Percentiles rank a stretch among this genome's conserved stretches.
Conservation (phyloP, 2,329 filamentous ascomycete species). For the Tolypocladium cylindrosporum region DNA sequence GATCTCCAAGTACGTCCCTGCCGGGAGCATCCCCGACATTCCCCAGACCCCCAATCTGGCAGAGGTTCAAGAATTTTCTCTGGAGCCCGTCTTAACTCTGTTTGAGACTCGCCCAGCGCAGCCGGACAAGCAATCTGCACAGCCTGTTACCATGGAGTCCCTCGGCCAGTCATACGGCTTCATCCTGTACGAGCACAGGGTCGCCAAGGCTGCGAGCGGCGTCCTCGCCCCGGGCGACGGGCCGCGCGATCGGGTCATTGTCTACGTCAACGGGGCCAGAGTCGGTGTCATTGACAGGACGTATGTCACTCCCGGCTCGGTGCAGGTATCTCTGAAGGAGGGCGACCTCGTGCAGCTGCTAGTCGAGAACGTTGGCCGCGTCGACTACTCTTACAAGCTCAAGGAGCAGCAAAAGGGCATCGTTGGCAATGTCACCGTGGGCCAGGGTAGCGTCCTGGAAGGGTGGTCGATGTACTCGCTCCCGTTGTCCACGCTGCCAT, state of each 20-base stretch:
- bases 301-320: slow-evolving; percentile 26
- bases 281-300: slow-evolving; percentile 35
- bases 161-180: slow-evolving; percentile 33
- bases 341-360: slow-evolving; percentile 32
- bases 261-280: slow-evolving; percentile 32
- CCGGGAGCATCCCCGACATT: slow-evolving; percentile 25
- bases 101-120: slow-evolving; percentile 21
- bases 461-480: slow-evolving; percentile 31
- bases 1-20: slow-evolving; percentile 25
- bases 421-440: slow-evolving; percentile 30
- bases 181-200: slow-evolving; percentile 30
- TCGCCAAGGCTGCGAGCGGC: slow-evolving; percentile 16
- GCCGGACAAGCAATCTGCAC: slow-evolving; percentile 11
- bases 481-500: slow-evolving; percentile 2
- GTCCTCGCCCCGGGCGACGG: slow-evolving; percentile 29
- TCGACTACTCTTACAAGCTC: slow-evolving; percentile 32
- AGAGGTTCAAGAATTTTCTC: slow-evolving; percentile 22
- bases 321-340: slow-evolving; percentile 24
- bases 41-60: slow-evolving; percentile 20
- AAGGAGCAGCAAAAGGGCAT: slow-evolving; percentile 37
- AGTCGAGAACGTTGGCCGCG: slow-evolving; percentile 40
- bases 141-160: slow-evolving; percentile 33
- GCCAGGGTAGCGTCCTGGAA: slow-evolving; percentile 12
- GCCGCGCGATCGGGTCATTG: slow-evolving; percentile 33
- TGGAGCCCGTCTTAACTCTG: slow-evolving; percentile 26